Evolutionary conservation across 345 rosid species (phyloP).

Genomic region (Odontarrhena argentea): DNA sequence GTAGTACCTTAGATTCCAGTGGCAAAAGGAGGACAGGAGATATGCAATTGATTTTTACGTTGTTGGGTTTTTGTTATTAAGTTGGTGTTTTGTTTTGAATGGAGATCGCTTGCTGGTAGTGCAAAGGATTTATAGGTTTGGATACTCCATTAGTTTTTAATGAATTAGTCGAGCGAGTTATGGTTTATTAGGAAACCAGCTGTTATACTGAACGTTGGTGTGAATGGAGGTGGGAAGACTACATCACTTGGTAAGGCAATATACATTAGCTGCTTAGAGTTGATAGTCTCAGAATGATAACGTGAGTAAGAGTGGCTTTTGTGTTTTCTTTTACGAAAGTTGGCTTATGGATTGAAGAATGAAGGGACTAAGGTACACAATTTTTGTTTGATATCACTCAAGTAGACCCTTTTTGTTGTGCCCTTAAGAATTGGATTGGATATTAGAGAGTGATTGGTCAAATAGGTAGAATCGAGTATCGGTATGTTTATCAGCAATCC

Average conservation of each 20-base stretch:
- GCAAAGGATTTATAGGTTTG: no score
- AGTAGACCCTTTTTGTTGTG: background rate
- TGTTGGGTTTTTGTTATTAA: no score
- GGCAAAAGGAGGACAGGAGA: no score
- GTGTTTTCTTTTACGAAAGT: constrained; percentile 64
- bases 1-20: no score
- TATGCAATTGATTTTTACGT: no score
- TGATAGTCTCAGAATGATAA: background rate
- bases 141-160: no score
- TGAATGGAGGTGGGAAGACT: constrained; percentile 96
- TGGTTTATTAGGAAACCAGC: constrained; percentile 74
- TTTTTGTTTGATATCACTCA: constrained; percentile 2
- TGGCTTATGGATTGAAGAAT: constrained; percentile 82
- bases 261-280: background rate
- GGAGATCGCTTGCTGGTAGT: no score
- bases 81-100: no score
- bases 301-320: constrained; percentile 23
- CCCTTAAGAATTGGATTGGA: constrained; percentile 6
- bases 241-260: constrained; percentile 86
- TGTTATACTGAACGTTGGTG: constrained; percentile 83
- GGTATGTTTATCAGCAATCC: constrained; percentile 38
- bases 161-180: no score
- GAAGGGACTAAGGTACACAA: constrained; percentile 79
- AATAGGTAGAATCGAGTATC: constrained; percentile 27
- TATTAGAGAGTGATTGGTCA: constrained; percentile 11